Conservation (phyloP, 768 basidiomycete species). For the Russula sp. region DNA sequence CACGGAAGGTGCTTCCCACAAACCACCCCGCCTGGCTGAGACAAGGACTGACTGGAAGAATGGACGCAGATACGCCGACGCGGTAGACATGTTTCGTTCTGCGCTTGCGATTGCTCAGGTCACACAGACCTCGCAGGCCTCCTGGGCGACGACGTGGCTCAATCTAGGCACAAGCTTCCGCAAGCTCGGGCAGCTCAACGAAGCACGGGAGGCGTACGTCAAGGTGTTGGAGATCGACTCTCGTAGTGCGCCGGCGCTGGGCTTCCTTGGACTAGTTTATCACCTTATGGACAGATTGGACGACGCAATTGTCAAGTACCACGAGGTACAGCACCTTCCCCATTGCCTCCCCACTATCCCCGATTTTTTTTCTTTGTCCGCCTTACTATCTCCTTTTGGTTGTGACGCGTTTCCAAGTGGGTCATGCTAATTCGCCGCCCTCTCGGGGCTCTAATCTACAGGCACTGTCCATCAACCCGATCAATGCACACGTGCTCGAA, state of each 20-base stretch:
- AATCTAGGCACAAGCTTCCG: slow-evolving; percentile 90
- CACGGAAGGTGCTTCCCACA: slow-evolving; percentile 60
- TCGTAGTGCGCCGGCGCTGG: slow-evolving; percentile 73
- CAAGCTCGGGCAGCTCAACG: slow-evolving; percentile 54
- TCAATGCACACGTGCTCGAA: slow-evolving; percentile 76
- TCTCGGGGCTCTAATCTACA: slow-evolving; percentile 32
- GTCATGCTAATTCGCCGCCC: slow-evolving; percentile 4
- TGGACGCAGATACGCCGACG: slow-evolving; percentile 58
- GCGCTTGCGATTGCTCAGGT: slow-evolving; percentile 79
- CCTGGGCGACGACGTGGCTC: slow-evolving; percentile 86
- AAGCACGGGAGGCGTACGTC: slow-evolving; percentile 69
- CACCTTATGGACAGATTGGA: slow-evolving; percentile 71
- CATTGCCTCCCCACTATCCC: background rate
- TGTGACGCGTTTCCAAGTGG: background rate
- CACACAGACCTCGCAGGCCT: slow-evolving; percentile 76
- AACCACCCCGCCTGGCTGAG: background rate
- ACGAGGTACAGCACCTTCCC: slow-evolving; percentile 58
- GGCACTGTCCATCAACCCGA: slow-evolving; percentile 74
- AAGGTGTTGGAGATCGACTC: slow-evolving; percentile 84
- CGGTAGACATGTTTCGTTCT: slow-evolving; percentile 62
- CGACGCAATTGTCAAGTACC: slow-evolving; percentile 83
- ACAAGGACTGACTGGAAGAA: background rate
- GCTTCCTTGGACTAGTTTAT: slow-evolving; percentile 84
- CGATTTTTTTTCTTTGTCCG: background rate
- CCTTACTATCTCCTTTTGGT: slow-evolving; percentile 3